phyloP scores from a whole-genome alignment of 2,329 filamentous ascomycete species.

The Bipolaris oryzae region DNA sequence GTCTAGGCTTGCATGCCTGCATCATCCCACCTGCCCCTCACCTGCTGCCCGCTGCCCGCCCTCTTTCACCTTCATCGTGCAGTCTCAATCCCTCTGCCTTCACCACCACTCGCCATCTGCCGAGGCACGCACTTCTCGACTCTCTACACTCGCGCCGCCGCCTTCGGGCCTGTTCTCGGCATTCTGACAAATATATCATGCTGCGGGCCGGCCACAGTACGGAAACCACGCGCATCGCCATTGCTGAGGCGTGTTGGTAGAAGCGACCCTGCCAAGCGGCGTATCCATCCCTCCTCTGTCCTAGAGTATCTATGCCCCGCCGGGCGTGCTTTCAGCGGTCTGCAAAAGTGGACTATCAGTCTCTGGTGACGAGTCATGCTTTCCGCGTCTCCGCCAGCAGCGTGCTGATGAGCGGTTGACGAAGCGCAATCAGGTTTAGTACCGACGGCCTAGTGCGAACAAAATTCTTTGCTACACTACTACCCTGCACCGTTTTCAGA shows the following conservation, averaged over 20 bases:
- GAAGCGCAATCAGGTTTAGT: constrained; percentile 4
- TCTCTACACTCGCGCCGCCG: too few relatives aligned
- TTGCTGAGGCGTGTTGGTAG: neutral
- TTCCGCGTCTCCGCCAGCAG: neutral
- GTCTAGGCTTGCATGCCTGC: too few relatives aligned
- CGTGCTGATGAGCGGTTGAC: constrained; percentile 10
- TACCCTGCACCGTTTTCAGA: neutral
- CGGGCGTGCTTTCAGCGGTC: neutral
- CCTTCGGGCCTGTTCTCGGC: too few relatives aligned
- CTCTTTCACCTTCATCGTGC: too few relatives aligned
- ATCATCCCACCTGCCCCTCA: neutral
- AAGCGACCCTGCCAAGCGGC: neutral
- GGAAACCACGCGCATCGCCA: too few relatives aligned
- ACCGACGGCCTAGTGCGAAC: neutral
- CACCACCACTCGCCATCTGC: too few relatives aligned
- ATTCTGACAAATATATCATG: too few relatives aligned
- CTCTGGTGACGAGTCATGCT: neutral
- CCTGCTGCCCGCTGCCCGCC: too few relatives aligned
- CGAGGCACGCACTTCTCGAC: too few relatives aligned
- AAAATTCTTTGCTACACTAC: neutral
- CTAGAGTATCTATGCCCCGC: neutral
- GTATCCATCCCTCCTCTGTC: neutral
- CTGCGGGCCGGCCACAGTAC: too few relatives aligned
- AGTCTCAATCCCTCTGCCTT: too few relatives aligned
- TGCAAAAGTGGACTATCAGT: neutral